Conservation (phyloP, 2,329 filamentous ascomycete species). For the Colletotrichum somersetense region DNA sequence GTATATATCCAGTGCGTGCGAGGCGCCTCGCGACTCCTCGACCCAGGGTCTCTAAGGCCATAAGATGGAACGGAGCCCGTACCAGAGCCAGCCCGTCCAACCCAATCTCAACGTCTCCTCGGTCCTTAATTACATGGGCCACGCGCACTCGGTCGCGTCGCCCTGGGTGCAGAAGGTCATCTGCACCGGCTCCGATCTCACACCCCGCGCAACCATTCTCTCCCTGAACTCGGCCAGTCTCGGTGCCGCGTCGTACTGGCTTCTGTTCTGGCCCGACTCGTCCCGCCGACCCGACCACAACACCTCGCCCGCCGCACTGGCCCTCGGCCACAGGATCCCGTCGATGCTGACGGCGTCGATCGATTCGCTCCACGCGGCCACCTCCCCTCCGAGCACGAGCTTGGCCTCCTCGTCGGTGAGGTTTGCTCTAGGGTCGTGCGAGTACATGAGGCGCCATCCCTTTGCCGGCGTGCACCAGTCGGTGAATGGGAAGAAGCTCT, state of each 20-base stretch:
- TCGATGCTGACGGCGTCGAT: conserved; percentile 82
- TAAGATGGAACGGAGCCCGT: background rate
- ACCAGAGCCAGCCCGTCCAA: background rate
- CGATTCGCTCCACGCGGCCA: conserved; percentile 86
- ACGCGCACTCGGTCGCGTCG: conserved; percentile 50
- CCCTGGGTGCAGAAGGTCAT: conserved; percentile 80
- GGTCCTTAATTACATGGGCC: conserved; percentile 13
- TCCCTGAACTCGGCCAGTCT: conserved; percentile 82
- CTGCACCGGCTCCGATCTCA: conserved; percentile 74
- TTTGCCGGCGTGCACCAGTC: conserved; percentile 88
- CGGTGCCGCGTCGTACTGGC: conserved; percentile 76
- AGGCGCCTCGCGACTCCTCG: background rate
- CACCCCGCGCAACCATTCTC: conserved; percentile 76
- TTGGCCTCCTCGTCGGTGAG: conserved; percentile 72
- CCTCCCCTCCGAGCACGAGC: conserved; percentile 84
- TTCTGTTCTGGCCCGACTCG: conserved; percentile 74
- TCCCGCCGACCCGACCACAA: conserved; percentile 83
- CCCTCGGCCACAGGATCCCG: conserved; percentile 81
- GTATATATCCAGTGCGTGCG: background rate
- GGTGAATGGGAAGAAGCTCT: conserved; percentile 74
- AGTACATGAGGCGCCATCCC: conserved; percentile 85
- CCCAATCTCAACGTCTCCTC: background rate
- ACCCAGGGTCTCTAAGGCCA: too few species aligned
- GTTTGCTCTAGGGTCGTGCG: conserved; percentile 78
- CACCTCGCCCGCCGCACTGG: conserved; percentile 80